phyloP scores from a whole-genome alignment of 208 protist genomes.

The Leishmania lainsoni region DNA sequence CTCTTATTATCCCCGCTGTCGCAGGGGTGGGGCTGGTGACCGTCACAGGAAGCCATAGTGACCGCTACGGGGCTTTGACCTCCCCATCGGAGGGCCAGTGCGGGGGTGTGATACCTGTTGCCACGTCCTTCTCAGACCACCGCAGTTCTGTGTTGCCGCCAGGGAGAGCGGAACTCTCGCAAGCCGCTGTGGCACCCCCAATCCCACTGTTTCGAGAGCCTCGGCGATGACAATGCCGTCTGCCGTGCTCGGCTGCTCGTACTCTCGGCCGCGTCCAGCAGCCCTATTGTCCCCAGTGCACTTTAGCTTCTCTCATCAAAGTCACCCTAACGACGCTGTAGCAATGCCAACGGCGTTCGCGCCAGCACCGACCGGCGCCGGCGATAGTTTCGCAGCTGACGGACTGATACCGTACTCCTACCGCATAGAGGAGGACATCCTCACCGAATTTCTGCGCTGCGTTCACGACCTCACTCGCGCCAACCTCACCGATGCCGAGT shows the following conservation, averaged over 20 bases:
- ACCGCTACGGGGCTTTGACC: neutral
- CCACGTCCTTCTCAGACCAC: slow-evolving; percentile 7
- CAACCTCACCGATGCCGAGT: slow-evolving; percentile 48
- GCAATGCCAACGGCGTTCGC: neutral
- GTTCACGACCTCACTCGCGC: slow-evolving; percentile 32
- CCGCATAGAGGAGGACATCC: slow-evolving; percentile 18
- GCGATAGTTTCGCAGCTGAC: neutral
- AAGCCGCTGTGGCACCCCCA: slow-evolving; percentile 6
- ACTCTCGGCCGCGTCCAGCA: neutral
- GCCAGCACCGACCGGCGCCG: neutral
- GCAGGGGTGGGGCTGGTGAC: neutral
- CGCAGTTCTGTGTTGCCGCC: neutral
- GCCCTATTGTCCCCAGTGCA: neutral
- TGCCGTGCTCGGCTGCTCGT: neutral
- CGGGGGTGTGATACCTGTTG: neutral
- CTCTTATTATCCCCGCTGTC: neutral
- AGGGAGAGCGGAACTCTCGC: slow-evolving; percentile 2
- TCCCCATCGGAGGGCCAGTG: neutral
- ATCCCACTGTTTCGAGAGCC: neutral
- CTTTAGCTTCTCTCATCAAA: neutral
- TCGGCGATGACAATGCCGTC: neutral
- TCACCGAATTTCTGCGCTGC: slow-evolving; percentile 43
- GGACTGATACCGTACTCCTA: slow-evolving; percentile 21
- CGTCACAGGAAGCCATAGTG: neutral
- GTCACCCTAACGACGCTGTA: neutral